Percentiles rank a stretch among this genome's conserved stretches.
These are phyloP conservation scores for Malassezia japonica DNA, from an alignment of 1,284 basidiomycete genomes.

Conservation along the genomic window DNA sequence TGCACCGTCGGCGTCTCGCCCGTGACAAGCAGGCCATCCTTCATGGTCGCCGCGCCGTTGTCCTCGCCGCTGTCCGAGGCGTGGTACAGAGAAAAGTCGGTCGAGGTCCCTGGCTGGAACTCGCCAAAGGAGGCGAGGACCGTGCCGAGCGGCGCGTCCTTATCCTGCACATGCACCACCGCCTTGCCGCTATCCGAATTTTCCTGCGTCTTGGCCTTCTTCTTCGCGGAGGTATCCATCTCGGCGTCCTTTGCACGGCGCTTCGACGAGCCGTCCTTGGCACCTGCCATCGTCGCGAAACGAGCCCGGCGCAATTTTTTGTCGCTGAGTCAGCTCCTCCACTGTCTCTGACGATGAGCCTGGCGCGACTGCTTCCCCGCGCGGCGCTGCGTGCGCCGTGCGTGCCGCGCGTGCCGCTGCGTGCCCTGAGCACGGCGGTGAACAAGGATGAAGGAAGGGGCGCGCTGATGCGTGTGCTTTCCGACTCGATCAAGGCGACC, in stretches of 20 bases:
- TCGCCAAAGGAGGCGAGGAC: constrained; percentile 10
- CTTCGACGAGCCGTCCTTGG: constrained; percentile 4
- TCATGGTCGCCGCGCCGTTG: not conserved
- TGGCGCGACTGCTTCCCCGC: not conserved
- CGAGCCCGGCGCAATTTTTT: not conserved
- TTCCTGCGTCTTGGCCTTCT: not conserved
- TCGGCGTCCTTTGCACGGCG: constrained; percentile 4
- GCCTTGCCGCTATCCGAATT: not conserved
- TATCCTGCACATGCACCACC: not conserved
- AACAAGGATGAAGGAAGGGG: not conserved
- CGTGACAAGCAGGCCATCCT: constrained; percentile 29
- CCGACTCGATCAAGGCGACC: constrained; percentile 17
- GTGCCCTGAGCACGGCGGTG: not conserved
- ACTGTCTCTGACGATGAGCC: not conserved
- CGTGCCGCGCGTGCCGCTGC: not conserved
- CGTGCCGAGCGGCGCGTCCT: constrained; percentile 5
- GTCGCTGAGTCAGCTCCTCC: constrained; percentile 2
- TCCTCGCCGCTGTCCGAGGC: constrained; percentile 4
- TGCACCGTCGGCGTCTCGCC: constrained; percentile 36
- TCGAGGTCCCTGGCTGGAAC: constrained; percentile 7
- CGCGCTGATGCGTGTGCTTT: constrained; percentile 4
- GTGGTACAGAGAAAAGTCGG: constrained; percentile 8
- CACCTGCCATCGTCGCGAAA: not conserved
- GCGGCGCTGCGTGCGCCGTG: not conserved
- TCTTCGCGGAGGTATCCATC: not conserved